These are phyloP conservation scores for Debaryomyces psychrophilus DNA, from an alignment of 1,139 yeast genomes.

Conservation along the genomic window DNA sequence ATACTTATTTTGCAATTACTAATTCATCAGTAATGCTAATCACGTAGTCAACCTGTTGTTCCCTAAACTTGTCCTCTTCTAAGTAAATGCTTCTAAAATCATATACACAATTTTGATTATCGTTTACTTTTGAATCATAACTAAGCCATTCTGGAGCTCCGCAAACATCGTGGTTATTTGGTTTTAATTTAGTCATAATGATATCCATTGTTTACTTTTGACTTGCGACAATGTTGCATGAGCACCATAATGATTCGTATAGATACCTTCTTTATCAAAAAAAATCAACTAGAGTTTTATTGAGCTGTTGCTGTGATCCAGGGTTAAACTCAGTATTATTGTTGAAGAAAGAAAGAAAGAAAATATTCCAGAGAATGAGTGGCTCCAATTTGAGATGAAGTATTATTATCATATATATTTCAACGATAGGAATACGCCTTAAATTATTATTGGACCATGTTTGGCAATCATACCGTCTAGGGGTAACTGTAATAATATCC, in stretches of 20 bases:
- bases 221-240: background rate
- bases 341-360: slow-evolving; percentile 22
- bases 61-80: too few relatives aligned
- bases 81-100: background rate
- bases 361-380: slow-evolving; percentile 21
- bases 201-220: slow-evolving; percentile 7
- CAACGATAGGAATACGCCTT: slow-evolving; percentile 4
- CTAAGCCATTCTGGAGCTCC: slow-evolving; percentile 5
- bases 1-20: too few relatives aligned
- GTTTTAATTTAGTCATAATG: slow-evolving; percentile 5
- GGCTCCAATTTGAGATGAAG: slow-evolving; percentile 13
- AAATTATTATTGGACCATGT: slow-evolving; percentile 4
- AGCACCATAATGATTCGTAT: slow-evolving; percentile 1
- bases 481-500: slow-evolving; percentile 2
- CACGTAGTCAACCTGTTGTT: too few relatives aligned
- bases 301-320: slow-evolving; percentile 2
- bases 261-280: slow-evolving; percentile 1
- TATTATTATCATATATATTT: background rate
- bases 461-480: background rate
- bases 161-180: slow-evolving; percentile 4
- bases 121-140: background rate
- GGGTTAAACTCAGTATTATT: background rate
- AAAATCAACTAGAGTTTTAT: background rate
- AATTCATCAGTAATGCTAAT: too few relatives aligned
- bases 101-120: background rate